A percentile compares a stretch with the other conserved stretches of the same genome.
These are phyloP conservation scores for Penicillium fimorum DNA, from an alignment of 495 filamentous ascomycete genomes.

Conservation along the genomic window DNA sequence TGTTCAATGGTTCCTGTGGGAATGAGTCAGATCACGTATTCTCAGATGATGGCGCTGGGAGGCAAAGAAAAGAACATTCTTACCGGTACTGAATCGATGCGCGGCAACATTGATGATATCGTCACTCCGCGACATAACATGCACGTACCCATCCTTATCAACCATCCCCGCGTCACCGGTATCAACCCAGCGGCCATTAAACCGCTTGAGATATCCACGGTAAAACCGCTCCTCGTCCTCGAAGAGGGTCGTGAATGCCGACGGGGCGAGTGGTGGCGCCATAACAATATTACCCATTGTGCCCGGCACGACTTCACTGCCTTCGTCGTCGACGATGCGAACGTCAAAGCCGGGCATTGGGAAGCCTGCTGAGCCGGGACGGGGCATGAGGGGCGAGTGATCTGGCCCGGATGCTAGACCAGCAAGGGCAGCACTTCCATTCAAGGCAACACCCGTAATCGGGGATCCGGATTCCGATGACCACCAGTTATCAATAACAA, in stretches of 20 bases:
- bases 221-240: conserved; percentile 81
- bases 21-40: neutral
- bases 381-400: conserved; percentile 51
- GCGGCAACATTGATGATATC: conserved; percentile 96
- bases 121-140: conserved; percentile 82
- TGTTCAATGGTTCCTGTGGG: conserved; percentile 76
- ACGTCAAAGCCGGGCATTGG: conserved; percentile 91
- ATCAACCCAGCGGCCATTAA: conserved; percentile 77
- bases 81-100: conserved; percentile 86
- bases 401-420: conserved; percentile 6
- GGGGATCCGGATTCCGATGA: conserved; percentile 88
- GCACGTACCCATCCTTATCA: conserved; percentile 78
- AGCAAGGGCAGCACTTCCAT: conserved; percentile 29
- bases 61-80: conserved; percentile 7
- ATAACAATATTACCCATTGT: conserved; percentile 93
- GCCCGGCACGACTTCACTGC: conserved; percentile 61
- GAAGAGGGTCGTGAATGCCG: conserved; percentile 82
- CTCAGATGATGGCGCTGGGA: neutral
- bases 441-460: conserved; percentile 75
- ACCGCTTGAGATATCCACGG: conserved; percentile 74
- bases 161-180: conserved; percentile 89
- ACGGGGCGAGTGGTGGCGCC: conserved; percentile 75
- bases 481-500: conserved; percentile 95
- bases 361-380: conserved; percentile 84
- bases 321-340: conserved; percentile 74